Evolutionary conservation across 78 protist genomes (phyloP), one percentile per base, ranked within the genome.

Genomic region (Dictyostelium brefeldianum): DNA sequence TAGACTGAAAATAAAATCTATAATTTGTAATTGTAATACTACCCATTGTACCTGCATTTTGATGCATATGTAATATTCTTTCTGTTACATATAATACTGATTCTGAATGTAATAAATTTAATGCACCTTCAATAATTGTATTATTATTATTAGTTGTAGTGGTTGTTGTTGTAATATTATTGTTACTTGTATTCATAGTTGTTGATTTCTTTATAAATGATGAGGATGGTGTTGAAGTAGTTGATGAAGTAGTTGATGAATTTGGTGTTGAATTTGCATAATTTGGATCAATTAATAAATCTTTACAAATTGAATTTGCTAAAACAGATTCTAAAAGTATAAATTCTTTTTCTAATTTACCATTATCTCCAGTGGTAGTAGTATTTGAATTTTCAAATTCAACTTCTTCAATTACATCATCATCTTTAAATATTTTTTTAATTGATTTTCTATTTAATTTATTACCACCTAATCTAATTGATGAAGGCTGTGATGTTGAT

Each of bases 1-100:
- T 62, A 1, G 93, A 48, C 1, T 78, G 14, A 51, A 87, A 87
- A 65, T 87, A 65, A 41, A 87, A 56, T 78, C 93, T 41, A 65
- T 57, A 87, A 48, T 87, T 87, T 27, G 93, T 87, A 5, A 87
- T 27, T 5, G 93, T 77, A 11, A 87, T 77, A 47, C 79, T 36
- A 29, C 93, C 93, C 27, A 87, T 77, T 5, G 93, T 87, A 78
- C 93, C 93, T 1, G 83, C 10, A 18, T 87, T 87, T 27, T 70
- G 53, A 65, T 87, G 93, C n/a, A 87, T 59, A 51, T 77, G 93
- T 7, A 87, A 77, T 25, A 87, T 87, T 11, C 74, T 87, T n/a
- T 74, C 79, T 8, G 81, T 53, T 10, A 48, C 51, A 29, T 59
- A 87, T 5, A 54, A 20, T 9, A 77, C 43, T 11, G 17, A 27